phyloP scores from a whole-genome alignment of 2,329 filamentous ascomycete genomes.

The Nectriaceae sp. region DNA sequence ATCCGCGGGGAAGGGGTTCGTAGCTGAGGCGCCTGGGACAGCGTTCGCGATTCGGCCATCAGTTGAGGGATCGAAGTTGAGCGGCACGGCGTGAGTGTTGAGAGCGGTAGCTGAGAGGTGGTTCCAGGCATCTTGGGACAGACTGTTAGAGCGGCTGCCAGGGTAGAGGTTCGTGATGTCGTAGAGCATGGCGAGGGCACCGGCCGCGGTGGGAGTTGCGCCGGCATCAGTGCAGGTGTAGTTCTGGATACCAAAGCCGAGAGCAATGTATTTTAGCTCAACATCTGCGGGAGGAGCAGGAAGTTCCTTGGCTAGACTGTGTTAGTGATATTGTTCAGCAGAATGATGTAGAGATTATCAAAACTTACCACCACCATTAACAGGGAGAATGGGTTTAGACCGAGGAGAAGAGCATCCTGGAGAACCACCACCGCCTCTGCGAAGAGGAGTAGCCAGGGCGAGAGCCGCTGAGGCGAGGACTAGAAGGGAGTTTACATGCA shows the following conservation, averaged over 20 bases:
- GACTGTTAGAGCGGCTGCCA: conserved; percentile 37
- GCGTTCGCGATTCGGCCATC: conserved; percentile 19
- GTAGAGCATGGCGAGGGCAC: conserved; percentile 63
- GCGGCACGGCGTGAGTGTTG: conserved; percentile 44
- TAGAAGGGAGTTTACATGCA: conserved; percentile 37
- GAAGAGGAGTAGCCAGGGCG: conserved; percentile 31
- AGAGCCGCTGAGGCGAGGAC: conserved; percentile 37
- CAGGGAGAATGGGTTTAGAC: conserved; percentile 36
- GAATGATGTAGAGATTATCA: neutral
- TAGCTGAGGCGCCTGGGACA: conserved; percentile 41
- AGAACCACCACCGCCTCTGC: conserved; percentile 9
- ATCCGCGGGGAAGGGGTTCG: conserved; percentile 46
- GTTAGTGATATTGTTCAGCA: conserved; percentile 15
- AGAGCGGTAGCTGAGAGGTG: conserved; percentile 43
- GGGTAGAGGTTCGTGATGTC: conserved; percentile 57
- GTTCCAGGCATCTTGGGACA: conserved; percentile 41
- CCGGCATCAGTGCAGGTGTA: conserved; percentile 58
- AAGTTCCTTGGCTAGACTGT: conserved; percentile 43
- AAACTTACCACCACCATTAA: conserved; percentile 40
- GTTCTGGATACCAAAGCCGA: conserved; percentile 70
- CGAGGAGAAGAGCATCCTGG: conserved; percentile 15
- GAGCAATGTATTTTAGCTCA: conserved; percentile 54
- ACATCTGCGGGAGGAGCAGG: conserved; percentile 40
- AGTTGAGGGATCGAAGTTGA: conserved; percentile 40
- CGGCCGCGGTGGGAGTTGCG: conserved; percentile 41